Conservation (phyloP, 768 basidiomycete species). For the Mycena latifolia region DNA sequence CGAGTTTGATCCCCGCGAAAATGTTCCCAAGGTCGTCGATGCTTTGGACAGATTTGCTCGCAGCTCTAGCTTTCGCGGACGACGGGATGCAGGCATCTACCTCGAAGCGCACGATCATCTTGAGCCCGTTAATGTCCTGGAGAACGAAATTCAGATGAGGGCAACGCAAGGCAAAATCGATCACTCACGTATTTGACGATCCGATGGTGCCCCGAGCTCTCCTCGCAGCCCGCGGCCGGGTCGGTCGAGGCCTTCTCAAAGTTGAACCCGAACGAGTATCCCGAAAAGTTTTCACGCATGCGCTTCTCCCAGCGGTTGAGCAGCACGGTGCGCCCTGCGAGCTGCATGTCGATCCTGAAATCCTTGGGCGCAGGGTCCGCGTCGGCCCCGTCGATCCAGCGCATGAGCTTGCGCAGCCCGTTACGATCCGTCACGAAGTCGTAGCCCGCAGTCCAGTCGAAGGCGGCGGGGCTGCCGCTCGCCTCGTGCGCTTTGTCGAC, state of each 20-base stretch:
- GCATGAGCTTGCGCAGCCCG: constrained; percentile 63
- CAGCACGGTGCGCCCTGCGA: constrained; percentile 72
- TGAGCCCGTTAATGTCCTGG: constrained; percentile 70
- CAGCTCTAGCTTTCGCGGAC: constrained; percentile 34
- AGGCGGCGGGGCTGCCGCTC: constrained; percentile 29
- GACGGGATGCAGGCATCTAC: constrained; percentile 62
- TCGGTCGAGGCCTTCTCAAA: constrained; percentile 71
- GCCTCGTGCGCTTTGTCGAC: constrained; percentile 49
- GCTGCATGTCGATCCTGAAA: constrained; percentile 80
- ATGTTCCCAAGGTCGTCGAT: constrained; percentile 53
- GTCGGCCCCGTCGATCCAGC: constrained; percentile 51
- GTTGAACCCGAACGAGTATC: constrained; percentile 66
- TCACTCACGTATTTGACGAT: constrained; percentile 72
- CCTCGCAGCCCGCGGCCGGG: constrained; percentile 61
- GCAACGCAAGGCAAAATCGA: neutral
- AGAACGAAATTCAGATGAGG: too few species aligned
- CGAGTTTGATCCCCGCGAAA: constrained; percentile 48
- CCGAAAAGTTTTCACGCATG: constrained; percentile 49
- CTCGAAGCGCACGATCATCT: constrained; percentile 69
- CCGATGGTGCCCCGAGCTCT: constrained; percentile 69
- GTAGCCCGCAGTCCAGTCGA: constrained; percentile 51
- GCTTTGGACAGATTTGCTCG: constrained; percentile 25
- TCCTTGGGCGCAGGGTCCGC: constrained; percentile 62
- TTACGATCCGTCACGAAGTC: constrained; percentile 68
- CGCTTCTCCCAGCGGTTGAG: constrained; percentile 70